These are phyloP conservation scores for Salvia splendens DNA, from an alignment of 257 asterid genomes.

Conservation along the genomic window DNA sequence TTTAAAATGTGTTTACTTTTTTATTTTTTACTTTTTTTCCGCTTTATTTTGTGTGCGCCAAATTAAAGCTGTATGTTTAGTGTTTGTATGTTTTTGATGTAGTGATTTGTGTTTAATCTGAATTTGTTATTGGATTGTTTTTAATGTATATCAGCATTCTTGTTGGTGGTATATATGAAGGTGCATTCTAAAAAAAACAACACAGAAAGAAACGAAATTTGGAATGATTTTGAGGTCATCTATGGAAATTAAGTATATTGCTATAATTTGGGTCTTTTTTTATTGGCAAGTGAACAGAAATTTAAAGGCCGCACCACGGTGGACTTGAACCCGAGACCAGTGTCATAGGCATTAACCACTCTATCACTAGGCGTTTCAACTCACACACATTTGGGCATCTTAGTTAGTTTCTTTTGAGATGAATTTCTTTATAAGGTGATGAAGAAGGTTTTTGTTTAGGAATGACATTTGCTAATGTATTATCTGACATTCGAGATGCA, in stretches of 20 bases:
- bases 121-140: slow-evolving; percentile 5
- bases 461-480: background rate
- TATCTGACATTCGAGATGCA: slow-evolving; percentile 5
- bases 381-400: too few relatives aligned
- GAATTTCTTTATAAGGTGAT: background rate
- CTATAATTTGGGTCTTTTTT: background rate
- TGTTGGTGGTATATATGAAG: slow-evolving; percentile 8
- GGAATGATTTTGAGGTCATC: slow-evolving; percentile 21
- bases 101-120: background rate
- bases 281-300: too few relatives aligned
- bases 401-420: background rate
- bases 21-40: background rate
- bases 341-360: too few relatives aligned
- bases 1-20: background rate
- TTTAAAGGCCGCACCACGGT: too few relatives aligned
- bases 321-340: too few relatives aligned
- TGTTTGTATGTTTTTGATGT: slow-evolving; percentile 5
- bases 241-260: background rate
- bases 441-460: background rate
- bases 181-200: background rate
- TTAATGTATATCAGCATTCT: slow-evolving; percentile 1
- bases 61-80: background rate
- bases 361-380: too few relatives aligned
- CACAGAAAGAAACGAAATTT: too few relatives aligned
- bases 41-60: background rate